Evolutionary conservation across 106 monocot genomes (phyloP), one percentile per base, ranked within the genome.

Genomic region (Dactylorhiza incarnata): DNA sequence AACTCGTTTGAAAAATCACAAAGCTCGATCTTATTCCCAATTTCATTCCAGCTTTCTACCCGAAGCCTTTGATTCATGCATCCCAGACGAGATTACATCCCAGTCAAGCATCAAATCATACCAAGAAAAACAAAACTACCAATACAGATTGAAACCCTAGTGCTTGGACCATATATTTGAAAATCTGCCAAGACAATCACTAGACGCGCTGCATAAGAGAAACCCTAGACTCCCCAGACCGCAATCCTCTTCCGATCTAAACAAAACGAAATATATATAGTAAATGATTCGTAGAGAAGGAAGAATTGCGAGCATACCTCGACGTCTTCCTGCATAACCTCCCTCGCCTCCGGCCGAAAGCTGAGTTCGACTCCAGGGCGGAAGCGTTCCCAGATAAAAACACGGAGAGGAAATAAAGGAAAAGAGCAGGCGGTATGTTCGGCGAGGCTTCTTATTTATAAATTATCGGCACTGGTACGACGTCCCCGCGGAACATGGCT

Each of bases 301-400:
- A n/a, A 69, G 69, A 14, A 69, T 69, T 45, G 6, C 1, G 45
- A 69, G 7, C 69, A 69, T 5, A 69, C 69, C 69, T 69, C 45
- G 45, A 44, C 69, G 45, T 45, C 45, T 69, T 44, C 69, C 45
- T 15, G 69, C 69, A 69, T 69, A 69, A 69, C 69, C 69, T 69
- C 45, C 69, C 69, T 69, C 69, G 69, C 69, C 69, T 69, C 45
- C 69, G 45, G 69, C 69, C 6, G n/a, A 43, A 43, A 69, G 45
- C 69, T 14, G 45, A 69, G 29, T 69, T 48, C 72, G 49, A 49
- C 72, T 72, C 72, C 47, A 72, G 72, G 72, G 72, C 72, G 48
- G 72, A 72, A 49, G 12, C 49, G 49, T 72, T 3, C 48, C 6
- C 48, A 72, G 72, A 49, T 2, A 48, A 48, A 22, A 48, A 72